Conservation (phyloP, 225 moss, liverwort and hornwort genomes). For the Antitrichia curtipendula region DNA sequence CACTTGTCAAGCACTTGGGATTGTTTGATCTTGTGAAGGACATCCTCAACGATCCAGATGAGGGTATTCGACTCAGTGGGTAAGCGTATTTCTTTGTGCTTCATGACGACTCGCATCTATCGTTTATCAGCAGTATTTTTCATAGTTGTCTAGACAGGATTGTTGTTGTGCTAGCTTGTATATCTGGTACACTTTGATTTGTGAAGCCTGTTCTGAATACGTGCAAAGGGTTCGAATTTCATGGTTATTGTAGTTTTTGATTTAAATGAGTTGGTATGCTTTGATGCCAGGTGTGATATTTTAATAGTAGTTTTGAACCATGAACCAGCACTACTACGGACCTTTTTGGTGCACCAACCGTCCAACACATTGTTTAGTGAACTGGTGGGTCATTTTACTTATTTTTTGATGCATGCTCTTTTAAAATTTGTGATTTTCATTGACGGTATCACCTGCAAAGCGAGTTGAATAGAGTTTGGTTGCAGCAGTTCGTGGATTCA, state of each 20-base stretch:
- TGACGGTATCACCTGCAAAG: not conserved
- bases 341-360: slow-evolving; percentile 83
- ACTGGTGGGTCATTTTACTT: slow-evolving; percentile 46
- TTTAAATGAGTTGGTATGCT: slow-evolving; percentile 20
- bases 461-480: not conserved
- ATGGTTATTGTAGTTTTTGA: not conserved
- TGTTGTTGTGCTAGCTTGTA: not conserved
- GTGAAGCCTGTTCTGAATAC: not conserved
- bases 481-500: not conserved
- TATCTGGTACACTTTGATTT: not conserved
- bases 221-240: not conserved
- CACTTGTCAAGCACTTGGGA: slow-evolving; percentile 47
- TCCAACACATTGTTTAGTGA: slow-evolving; percentile 67
- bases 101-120: not conserved
- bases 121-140: not conserved
- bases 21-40: slow-evolving; percentile 87
- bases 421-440: not conserved
- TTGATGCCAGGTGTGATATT: slow-evolving; percentile 80
- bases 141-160: not conserved
- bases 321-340: slow-evolving; percentile 73
- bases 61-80: slow-evolving; percentile 85
- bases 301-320: slow-evolving; percentile 86
- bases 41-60: slow-evolving; percentile 74
- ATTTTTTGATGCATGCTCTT: not conserved
- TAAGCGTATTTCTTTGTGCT: slow-evolving; percentile 10